These are phyloP conservation scores for Penicillium sp. DNA, from an alignment of 2,329 filamentous ascomycete species.

Conservation along the genomic window DNA sequence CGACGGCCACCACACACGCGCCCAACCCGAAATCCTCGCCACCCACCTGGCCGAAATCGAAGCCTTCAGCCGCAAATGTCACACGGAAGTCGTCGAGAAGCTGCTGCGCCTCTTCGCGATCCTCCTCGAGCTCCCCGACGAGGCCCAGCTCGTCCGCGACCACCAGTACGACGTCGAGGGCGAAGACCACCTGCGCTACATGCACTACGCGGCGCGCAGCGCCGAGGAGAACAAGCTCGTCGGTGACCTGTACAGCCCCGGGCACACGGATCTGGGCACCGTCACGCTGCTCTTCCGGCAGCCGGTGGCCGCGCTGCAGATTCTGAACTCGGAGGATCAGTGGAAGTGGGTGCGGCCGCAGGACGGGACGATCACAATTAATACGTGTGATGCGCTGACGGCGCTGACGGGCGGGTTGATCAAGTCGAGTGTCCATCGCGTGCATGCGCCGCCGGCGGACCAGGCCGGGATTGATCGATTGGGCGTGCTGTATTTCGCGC, in stretches of 20 bases:
- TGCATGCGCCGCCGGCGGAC: constrained; percentile 54
- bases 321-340: constrained; percentile 53
- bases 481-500: constrained; percentile 54
- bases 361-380: constrained; percentile 58
- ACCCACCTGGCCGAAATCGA: constrained; percentile 62
- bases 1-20: constrained; percentile 50
- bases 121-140: constrained; percentile 63
- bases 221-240: constrained; percentile 54
- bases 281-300: constrained; percentile 64
- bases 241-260: constrained; percentile 51
- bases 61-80: constrained; percentile 52
- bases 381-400: constrained; percentile 56
- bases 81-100: constrained; percentile 39
- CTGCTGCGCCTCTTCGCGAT: constrained; percentile 66
- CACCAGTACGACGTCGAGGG: constrained; percentile 64
- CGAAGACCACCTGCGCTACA: constrained; percentile 67
- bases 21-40: constrained; percentile 54
- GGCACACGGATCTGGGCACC: constrained; percentile 63
- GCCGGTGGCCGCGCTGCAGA: constrained; percentile 62
- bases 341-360: constrained; percentile 60
- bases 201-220: constrained; percentile 60
- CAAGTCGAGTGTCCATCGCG: constrained; percentile 57
- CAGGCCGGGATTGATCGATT: constrained; percentile 52
- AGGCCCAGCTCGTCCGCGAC: constrained; percentile 60
- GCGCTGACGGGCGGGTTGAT: constrained; percentile 57